Base-by-base conservation (phyloP, 2,329 filamentous ascomycete species). In the Venturia pyrina region DNA sequence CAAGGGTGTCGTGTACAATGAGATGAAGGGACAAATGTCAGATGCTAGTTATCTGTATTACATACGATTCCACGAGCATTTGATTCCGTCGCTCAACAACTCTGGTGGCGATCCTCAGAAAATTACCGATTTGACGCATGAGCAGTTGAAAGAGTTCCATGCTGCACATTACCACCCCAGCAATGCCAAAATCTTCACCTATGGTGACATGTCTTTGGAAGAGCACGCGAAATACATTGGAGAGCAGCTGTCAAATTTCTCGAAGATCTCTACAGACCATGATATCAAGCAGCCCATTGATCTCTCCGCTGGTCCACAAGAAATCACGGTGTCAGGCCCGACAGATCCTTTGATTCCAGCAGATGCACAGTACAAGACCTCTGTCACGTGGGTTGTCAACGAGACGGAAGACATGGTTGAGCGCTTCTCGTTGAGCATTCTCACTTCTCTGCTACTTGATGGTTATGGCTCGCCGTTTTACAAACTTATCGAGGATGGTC, bases 1-100 rank as follows among this genome's bases (percentile, higher is more conserved):
- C 82, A 98, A 98, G 79, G 93, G 93, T 34, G 95, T 98, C 1
- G 93, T 98, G 0, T 98, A 98, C 79, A 99, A 99, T 73, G 95
- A 99, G 79, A 99, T 99, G 95, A 99, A 99, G 79, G 95, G 95
- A 0, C 93, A 97, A 74, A 96, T 98, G 88, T 98, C 95, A 1
- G 95, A 99, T 75, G 92, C 93, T 7, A 91, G 91, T 70, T 99
- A 99, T 72, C 81, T 98, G 0, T 99, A 91, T 80, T 98, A 97
- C 76, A 96, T 97, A 70, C 85, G 89, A 64, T 99, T 96, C 77
- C 91, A 96, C 74, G 92, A 98, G 71, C 89, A 95, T 74, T 91
- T 99, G 65, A 95, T 96, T 74, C 95, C 95, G 0, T 89, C 89
- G 46, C 89, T 99, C 75, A 90, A 99, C 79, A 98, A 99, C 78